Base-by-base conservation (phyloP, 306 rosid species). In the Adenanthera pavonina region DNA sequence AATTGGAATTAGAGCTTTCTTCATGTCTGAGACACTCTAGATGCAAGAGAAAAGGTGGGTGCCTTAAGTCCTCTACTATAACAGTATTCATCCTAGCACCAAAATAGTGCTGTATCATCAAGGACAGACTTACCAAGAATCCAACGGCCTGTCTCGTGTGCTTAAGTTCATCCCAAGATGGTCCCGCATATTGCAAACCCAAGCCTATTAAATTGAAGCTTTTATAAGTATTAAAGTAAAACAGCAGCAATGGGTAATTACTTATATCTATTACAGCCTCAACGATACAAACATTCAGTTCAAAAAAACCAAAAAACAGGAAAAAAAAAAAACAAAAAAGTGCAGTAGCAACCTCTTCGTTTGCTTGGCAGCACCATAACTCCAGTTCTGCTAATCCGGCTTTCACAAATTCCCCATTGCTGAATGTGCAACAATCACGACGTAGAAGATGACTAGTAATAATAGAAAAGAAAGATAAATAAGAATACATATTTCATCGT, bases 371-470 rank as follows among this genome's bases (percentile, higher is more conserved):
- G 81, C 95, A 91, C 97, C 98, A 93, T 47, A 89, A 81, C 85
- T 95, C 98, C 89, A 95, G 81, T 86, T 95, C 97, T 7, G 97
- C 98, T 82, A 95, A 88, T 85, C 98, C 98, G 72, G 97, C 83
- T 87, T 95, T 95, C 64, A 95, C 97, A 74, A 87, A 95, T 81
- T 95, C 98, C 70, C 97, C 98, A 49, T 95, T 92, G 89, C 95
- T 95, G 86, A 95, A 95, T 81, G 98, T 95, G 88, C 98, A 95
- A 83, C 97, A 95, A 87, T 93, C 98, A 0, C 97, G 98, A 6
- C 97, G 97, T 35, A 95, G 92, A 41, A 95, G 98, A 81, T 92
- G 97, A 77, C 97, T 93, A 82, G 67, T 83, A 88, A 79, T 82
- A 64, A 43, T 10, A 16, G 7, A 10, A 51, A 13, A 43, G n/a